Evolutionary conservation across 208 protist genomes (phyloP), one percentile per base, ranked within the genome.

Genomic region (Trypanosomatidae sp.): DNA sequence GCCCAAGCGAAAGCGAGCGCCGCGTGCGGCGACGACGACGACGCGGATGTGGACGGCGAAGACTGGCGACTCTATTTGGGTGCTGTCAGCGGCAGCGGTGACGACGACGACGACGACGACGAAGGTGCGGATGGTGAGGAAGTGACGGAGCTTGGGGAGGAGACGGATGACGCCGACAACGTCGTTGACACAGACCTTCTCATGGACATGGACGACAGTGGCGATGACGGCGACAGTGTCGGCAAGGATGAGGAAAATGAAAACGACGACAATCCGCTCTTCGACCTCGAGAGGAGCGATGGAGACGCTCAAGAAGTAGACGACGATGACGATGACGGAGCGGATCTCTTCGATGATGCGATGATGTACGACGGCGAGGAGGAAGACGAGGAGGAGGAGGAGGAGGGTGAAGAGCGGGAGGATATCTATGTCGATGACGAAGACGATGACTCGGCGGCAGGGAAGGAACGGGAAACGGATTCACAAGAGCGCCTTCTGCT

Each of bases 1-100:
- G 59, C 5, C 17, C 59, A 44, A 36, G 56, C 56, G 39, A 46
- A 65, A n/a, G 49, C 41, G 30, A 46, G n/a, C 43, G 52, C 30
- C 25, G 43, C 22, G 9, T 28, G 56, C 39, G 47, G 28, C 33
- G 68, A 60, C 46, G 39, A 47, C 12, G 68, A 69, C 53, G 66
- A 67, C 13, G 73, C n/a, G 36, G 36, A 76, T 46, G 13, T 66
- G 41, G 71, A 80, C 43, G 69, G 30, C 17, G 81, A 85, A n/a
- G 70, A 85, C 73, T 85, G 81, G 81, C 53, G 72, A 28, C 65
- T 80, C 1, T 85, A 81, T 53, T 74, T 85, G 33, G 69, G 81
- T 53, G 43, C 25, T 19, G 65, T 28, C 17, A 62, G 62, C 60
- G 52, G 36, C 33, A 65, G 59, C 39, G 39, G 46, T 10, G 39